Evolutionary conservation across 176 grass and related monocot genomes (phyloP).

Genomic region (Tuctoria greenei): DNA sequence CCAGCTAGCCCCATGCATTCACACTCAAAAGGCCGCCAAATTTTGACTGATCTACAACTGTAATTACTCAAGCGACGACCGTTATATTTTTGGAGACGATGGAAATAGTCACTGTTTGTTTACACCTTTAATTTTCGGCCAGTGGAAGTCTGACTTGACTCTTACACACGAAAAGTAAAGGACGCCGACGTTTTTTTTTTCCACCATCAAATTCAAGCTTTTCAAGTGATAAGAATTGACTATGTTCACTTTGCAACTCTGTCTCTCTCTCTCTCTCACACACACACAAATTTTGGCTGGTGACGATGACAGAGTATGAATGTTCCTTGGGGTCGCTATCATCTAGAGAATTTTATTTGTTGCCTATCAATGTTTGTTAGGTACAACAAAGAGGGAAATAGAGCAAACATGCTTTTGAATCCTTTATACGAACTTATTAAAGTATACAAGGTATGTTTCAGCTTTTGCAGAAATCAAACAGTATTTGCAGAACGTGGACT

Average conservation of each 20-base stretch:
- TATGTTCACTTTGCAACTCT: not conserved
- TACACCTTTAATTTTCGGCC: not conserved
- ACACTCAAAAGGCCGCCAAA: not conserved
- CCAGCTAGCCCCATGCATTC: slow-evolving; percentile 32
- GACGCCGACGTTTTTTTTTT: not conserved
- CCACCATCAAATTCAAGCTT: not conserved
- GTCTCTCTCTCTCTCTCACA: not conserved
- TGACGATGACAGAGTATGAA: not conserved
- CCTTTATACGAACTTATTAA: not conserved
- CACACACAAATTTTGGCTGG: not conserved
- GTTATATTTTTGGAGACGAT: not conserved
- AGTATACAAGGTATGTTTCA: not conserved
- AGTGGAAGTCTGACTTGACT: not conserved
- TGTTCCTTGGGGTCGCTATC: not conserved
- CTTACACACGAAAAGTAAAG: not conserved
- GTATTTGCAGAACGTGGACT: slow-evolving; percentile 26
- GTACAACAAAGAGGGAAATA: not conserved
- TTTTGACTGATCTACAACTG: no score
- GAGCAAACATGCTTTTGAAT: not conserved
- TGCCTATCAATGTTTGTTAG: not conserved
- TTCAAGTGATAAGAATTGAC: slow-evolving; percentile 20
- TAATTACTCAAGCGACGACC: no score
- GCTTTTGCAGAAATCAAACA: not conserved
- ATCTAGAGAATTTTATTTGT: not conserved
- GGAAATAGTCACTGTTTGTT: not conserved